Evolutionary conservation across 768 basidiomycete species (phyloP).

Genomic region (Tylopilus plumbeoviolaceoides): DNA sequence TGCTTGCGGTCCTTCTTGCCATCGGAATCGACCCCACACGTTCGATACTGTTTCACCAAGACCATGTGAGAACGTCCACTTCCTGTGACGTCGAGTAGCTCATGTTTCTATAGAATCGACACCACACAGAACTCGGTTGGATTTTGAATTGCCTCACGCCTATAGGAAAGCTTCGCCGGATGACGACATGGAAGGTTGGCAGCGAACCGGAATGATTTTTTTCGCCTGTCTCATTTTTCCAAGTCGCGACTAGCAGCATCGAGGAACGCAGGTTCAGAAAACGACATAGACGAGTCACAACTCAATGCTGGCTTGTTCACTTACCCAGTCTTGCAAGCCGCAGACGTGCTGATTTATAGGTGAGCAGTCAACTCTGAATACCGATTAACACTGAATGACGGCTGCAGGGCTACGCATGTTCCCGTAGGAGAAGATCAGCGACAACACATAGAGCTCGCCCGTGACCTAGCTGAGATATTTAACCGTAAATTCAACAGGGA

Average conservation of each 20-base stretch:
- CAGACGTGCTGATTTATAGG: slow-evolving; percentile 87
- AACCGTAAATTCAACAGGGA: slow-evolving; percentile 59
- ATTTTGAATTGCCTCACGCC: slow-evolving; percentile 82
- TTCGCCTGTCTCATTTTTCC: not conserved
- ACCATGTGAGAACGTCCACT: slow-evolving; percentile 56
- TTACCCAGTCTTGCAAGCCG: slow-evolving; percentile 91
- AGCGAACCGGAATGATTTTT: not conserved
- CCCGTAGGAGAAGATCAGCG: slow-evolving; percentile 96
- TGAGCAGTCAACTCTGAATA: slow-evolving; percentile 28
- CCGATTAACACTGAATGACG: not conserved
- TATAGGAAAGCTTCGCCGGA: slow-evolving; percentile 75
- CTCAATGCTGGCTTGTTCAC: slow-evolving; percentile 86
- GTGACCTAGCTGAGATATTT: slow-evolving; percentile 80
- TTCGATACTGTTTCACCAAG: slow-evolving; percentile 81
- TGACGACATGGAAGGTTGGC: slow-evolving; percentile 96
- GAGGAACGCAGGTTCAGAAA: slow-evolving; percentile 69
- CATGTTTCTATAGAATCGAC: slow-evolving; percentile 53
- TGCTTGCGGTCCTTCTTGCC: slow-evolving; percentile 80
- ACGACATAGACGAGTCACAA: slow-evolving; percentile 75
- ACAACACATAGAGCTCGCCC: slow-evolving; percentile 87
- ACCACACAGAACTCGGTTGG: slow-evolving; percentile 89
- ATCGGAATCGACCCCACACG: slow-evolving; percentile 77
- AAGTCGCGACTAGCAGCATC: slow-evolving; percentile 74
- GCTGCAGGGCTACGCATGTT: slow-evolving; percentile 76
- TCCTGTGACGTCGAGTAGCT: not conserved